Base-by-base conservation (phyloP, 228 moss, liverwort and hornwort species). In the Sphagnum fallax region DNA sequence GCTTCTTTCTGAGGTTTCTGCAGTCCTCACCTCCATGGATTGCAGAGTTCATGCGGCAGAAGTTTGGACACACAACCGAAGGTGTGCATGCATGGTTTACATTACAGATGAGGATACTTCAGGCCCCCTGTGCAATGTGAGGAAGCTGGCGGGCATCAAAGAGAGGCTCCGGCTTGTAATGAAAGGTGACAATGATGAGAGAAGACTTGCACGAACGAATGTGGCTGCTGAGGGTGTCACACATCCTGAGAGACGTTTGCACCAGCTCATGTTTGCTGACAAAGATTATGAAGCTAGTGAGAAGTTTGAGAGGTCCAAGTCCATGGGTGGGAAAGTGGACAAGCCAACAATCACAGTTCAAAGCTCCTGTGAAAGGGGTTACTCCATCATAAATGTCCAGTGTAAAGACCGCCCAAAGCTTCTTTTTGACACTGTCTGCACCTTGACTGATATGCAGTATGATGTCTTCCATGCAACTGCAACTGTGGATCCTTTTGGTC, bases 51-150 rank as follows among this genome's bases (percentile, higher is more conserved):
- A 84, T 70, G 83, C 83, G 64, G 84, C 84, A n/a, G 81, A 84
- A 75, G 84, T 87, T 32, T 87, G 87, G 87, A 87, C 87, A 32
- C 87, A 87, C 49, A 81, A 84, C n/a, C 76, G 78, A 67, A 76
- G 87, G 61, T 84, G 77, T n/a, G 87, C 87, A 10, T 81, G 84
- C 76, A 84, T 87, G 61, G 75, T 87, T 53, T 84, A 87, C 49
- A 84, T 87, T 5, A 84, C 84, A 61, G 87, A 87, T 52, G 87
- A 87, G 65, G 78, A 81, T 67, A 87, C 84, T 60, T 71, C 77
- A 12, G 79, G 81, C 50, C 87, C 87, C 32, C 72, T 87, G 62
- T 81, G 81, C 53, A 81, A 87, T 67, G 74, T 79, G 51, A 66
- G 47, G 57, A 87, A 87, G 51, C 69, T 83, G 65, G 81, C 78